A percentile compares a stretch with the other conserved stretches of the same genome.
Conservation (phyloP, 371 early-diverging fungal genomes). For the Modicella reniformis region DNA sequence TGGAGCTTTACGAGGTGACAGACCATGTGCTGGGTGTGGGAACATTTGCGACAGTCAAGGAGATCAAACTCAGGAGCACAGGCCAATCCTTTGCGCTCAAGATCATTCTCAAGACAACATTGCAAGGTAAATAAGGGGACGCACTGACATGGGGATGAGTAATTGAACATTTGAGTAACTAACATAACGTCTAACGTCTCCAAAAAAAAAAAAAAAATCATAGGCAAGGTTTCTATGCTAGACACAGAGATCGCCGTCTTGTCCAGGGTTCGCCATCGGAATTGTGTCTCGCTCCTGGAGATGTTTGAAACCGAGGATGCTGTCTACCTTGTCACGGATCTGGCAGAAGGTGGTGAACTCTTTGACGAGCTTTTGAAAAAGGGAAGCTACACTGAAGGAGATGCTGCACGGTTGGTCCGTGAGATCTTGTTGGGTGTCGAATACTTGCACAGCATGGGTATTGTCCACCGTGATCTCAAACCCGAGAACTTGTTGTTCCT, state of each 20-base stretch:
- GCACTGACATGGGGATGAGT: too few species aligned
- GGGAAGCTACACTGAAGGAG: constrained; percentile 81
- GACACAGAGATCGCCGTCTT: constrained; percentile 84
- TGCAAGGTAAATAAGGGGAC: constrained; percentile 47
- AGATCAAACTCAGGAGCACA: constrained; percentile 43
- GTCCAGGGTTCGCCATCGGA: constrained; percentile 78
- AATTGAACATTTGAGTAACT: not conserved
- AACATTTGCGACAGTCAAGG: constrained; percentile 84
- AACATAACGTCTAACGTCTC: not conserved
- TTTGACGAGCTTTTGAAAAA: constrained; percentile 85
- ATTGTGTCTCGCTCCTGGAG: constrained; percentile 82
- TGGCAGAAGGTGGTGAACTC: constrained; percentile 88
- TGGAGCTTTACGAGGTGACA: constrained; percentile 57
- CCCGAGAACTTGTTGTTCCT: constrained; percentile 83
- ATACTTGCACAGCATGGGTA: constrained; percentile 81
- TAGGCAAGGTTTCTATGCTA: constrained; percentile 79
- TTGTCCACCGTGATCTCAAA: constrained; percentile 90
- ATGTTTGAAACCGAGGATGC: constrained; percentile 82
- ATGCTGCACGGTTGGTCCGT: constrained; percentile 71
- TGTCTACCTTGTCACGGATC: constrained; percentile 85
- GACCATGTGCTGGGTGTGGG: constrained; percentile 68
- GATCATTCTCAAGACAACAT: constrained; percentile 74
- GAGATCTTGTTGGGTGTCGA: constrained; percentile 85
- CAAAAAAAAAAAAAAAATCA: too few species aligned
- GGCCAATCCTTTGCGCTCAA: constrained; percentile 74